phyloP scores from a whole-genome alignment of 2,329 filamentous ascomycete species.

The Colletotrichum tamarilloi region DNA sequence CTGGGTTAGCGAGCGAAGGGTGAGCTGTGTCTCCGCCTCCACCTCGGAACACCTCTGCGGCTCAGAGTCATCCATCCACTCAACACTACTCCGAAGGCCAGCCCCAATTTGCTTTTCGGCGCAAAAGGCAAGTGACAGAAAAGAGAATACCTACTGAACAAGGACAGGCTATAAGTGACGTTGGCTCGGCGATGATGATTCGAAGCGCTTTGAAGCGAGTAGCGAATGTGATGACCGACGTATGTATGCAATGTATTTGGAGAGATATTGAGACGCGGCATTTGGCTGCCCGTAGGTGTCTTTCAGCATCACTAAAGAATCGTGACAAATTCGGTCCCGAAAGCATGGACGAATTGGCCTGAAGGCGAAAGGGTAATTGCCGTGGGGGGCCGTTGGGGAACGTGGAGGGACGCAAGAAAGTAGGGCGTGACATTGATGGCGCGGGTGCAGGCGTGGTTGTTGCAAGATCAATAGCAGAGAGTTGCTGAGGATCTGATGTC shows the following conservation, averaged over 20 bases:
- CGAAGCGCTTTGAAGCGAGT: neutral
- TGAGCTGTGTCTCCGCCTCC: neutral
- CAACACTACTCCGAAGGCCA: neutral
- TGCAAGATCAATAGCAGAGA: neutral
- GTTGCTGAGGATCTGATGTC: neutral
- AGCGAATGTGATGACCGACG: neutral
- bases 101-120: neutral
- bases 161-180: neutral
- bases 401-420: neutral
- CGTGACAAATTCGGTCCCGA: neutral
- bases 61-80: neutral
- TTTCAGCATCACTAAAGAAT: slow-evolving; percentile 3
- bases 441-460: neutral
- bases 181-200: neutral
- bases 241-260: slow-evolving; percentile 3
- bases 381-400: neutral
- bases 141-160: neutral
- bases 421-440: neutral
- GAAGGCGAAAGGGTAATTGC: neutral
- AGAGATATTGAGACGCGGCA: neutral
- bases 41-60: neutral
- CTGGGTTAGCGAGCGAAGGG: neutral
- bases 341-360: slow-evolving; percentile 9
- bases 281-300: slow-evolving; percentile 7
- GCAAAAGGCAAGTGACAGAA: neutral